Evolutionary conservation across 2,329 filamentous ascomycete genomes (phyloP).

Genomic region (Alternaria sp.): DNA sequence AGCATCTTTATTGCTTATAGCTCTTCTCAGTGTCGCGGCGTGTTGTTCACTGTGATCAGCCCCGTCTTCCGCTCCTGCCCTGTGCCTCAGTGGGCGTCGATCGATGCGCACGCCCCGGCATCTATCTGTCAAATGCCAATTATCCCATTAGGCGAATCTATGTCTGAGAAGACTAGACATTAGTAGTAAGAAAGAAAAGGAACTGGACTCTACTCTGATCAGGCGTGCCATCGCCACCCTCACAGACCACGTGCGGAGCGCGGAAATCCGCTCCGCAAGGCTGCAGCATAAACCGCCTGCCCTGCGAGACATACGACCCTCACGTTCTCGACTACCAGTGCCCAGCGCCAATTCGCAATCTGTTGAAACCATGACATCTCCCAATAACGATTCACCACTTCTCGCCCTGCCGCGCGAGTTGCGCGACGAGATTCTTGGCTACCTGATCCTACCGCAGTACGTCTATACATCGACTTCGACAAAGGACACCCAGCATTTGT

Average conservation of each 20-base stretch:
- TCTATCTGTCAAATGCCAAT: background rate
- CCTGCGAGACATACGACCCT: background rate
- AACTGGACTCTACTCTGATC: background rate
- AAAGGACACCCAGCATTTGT: slow-evolving; percentile 15
- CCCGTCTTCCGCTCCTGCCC: background rate
- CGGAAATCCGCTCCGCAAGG: slow-evolving; percentile 5
- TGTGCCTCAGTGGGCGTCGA: background rate
- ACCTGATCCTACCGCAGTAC: slow-evolving; percentile 26
- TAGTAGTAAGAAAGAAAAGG: background rate
- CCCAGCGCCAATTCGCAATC: background rate
- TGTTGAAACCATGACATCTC: background rate
- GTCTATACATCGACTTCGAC: slow-evolving; percentile 32
- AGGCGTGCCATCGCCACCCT: background rate
- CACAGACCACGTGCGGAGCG: slow-evolving; percentile 2
- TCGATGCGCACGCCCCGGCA: background rate
- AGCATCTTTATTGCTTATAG: background rate
- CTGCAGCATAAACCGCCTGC: background rate
- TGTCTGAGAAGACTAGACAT: background rate
- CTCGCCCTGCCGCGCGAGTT: slow-evolving; percentile 36
- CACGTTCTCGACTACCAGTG: background rate
- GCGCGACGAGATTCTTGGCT: slow-evolving; percentile 32
- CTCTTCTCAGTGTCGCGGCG: background rate
- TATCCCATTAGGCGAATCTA: background rate
- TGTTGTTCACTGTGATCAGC: background rate
- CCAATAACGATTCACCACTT: slow-evolving; percentile 6